phyloP scores from a whole-genome alignment of 768 basidiomycete genomes.

The Termitomyces titanicus region DNA sequence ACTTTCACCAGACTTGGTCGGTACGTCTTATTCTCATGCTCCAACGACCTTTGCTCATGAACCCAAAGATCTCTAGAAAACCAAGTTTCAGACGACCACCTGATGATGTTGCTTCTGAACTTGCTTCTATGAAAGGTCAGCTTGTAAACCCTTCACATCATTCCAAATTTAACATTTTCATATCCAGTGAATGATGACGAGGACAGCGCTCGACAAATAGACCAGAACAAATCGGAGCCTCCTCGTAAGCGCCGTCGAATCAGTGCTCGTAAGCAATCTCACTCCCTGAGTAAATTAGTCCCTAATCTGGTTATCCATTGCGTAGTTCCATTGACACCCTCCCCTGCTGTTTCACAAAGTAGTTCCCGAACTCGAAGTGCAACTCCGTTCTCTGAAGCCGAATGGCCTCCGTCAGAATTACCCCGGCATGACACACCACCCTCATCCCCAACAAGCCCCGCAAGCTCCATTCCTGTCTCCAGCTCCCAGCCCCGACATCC shows the following conservation, averaged over 20 bases:
- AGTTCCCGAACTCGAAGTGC: constrained; percentile 13
- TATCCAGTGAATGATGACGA: constrained; percentile 4
- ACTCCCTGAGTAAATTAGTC: not conserved
- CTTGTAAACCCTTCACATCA: not conserved
- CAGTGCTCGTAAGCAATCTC: constrained; percentile 6
- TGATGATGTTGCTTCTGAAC: constrained; percentile 7
- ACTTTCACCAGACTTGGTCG: constrained; percentile 3
- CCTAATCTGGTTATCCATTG: not conserved
- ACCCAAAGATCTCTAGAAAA: constrained; percentile 8
- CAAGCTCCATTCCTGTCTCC: not conserved
- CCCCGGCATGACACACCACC: not conserved
- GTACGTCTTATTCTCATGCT: not conserved
- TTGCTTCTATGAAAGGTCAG: constrained; percentile 15
- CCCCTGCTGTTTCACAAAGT: not conserved
- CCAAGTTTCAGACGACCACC: constrained; percentile 4
- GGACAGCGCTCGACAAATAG: not conserved
- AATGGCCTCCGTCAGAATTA: constrained; percentile 13
- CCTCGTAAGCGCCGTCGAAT: constrained; percentile 13
- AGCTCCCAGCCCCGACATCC: constrained; percentile 24
- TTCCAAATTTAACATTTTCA: not conserved
- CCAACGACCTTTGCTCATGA: not conserved
- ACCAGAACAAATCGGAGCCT: not conserved
- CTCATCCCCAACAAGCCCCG: not conserved
- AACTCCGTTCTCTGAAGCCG: constrained; percentile 12
- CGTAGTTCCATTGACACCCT: constrained; percentile 3